Evolutionary conservation across 2,329 filamentous ascomycete species (phyloP).

Genomic region (Dichotomopilus funicola): DNA sequence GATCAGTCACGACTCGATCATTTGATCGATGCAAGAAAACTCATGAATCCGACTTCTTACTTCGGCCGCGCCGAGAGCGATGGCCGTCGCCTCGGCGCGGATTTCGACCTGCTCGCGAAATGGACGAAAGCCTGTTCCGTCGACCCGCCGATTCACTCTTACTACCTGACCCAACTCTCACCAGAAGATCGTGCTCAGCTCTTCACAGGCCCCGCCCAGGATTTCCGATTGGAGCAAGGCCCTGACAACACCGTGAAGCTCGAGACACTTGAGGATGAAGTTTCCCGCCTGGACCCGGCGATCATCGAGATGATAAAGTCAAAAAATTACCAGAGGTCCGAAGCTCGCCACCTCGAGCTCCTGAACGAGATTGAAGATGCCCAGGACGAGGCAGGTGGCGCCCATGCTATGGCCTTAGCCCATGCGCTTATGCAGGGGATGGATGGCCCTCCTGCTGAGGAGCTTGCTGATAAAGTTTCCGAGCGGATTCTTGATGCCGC

Average conservation of each 20-base stretch:
- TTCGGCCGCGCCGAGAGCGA: constrained; percentile 16
- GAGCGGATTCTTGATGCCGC: constrained; percentile 1
- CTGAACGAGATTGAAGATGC: constrained; percentile 9
- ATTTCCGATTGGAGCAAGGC: constrained; percentile 14
- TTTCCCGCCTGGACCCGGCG: constrained; percentile 15
- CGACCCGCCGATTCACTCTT: constrained; percentile 6
- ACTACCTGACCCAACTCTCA: constrained; percentile 18
- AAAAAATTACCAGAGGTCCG: constrained; percentile 12
- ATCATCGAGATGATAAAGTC: constrained; percentile 15
- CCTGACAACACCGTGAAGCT: constrained; percentile 15
- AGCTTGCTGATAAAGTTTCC: constrained; percentile 4
- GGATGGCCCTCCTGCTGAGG: constrained; percentile 9
- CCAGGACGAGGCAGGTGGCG: not conserved
- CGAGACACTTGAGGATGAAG: constrained; percentile 10
- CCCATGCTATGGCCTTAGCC: not conserved
- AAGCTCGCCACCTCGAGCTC: constrained; percentile 4
- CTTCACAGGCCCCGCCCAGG: constrained; percentile 11
- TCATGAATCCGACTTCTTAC: constrained; percentile 15
- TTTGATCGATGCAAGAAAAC: constrained; percentile 6
- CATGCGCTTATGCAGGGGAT: constrained; percentile 4
- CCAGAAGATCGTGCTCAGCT: constrained; percentile 15
- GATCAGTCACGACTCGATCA: not conserved
- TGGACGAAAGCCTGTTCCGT: constrained; percentile 12
- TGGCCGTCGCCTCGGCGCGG: constrained; percentile 17
- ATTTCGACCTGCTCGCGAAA: constrained; percentile 19